These are phyloP conservation scores for Azolla pinnata DNA, from an alignment of 75 land plant genomes.

Conservation along the genomic window DNA sequence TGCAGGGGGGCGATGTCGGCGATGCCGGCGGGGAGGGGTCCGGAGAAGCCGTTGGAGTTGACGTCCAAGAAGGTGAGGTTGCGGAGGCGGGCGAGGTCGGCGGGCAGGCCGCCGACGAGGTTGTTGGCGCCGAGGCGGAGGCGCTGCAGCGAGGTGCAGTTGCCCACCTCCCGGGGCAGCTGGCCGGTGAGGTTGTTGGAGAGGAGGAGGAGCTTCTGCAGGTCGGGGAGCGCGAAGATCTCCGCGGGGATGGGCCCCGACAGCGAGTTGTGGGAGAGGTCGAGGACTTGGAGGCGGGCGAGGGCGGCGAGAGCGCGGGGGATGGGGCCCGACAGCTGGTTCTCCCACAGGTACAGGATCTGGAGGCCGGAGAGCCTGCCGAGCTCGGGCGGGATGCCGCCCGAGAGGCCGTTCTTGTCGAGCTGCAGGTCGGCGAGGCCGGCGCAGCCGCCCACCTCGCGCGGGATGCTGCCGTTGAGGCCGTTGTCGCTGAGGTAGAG, in stretches of 20 bases:
- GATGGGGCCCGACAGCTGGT: slow-evolving; percentile 54
- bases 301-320: slow-evolving; percentile 27
- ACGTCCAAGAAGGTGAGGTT: slow-evolving; percentile 72
- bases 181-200: slow-evolving; percentile 51
- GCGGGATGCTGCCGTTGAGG: slow-evolving; percentile 38
- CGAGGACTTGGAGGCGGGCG: slow-evolving; percentile 30
- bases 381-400: slow-evolving; percentile 46
- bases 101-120: slow-evolving; percentile 63
- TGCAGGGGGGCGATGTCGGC: slow-evolving; percentile 46
- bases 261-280: slow-evolving; percentile 44
- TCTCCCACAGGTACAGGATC: slow-evolving; percentile 46
- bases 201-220: slow-evolving; percentile 60
- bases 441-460: slow-evolving; percentile 32
- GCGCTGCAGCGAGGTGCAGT: slow-evolving; percentile 48
- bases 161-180: slow-evolving; percentile 40
- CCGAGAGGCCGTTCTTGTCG: slow-evolving; percentile 54
- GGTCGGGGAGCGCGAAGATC: slow-evolving; percentile 49
- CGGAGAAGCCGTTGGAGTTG: slow-evolving; percentile 56
- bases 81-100: slow-evolving; percentile 53
- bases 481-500: slow-evolving; percentile 37
- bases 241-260: slow-evolving; percentile 57
- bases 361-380: slow-evolving; percentile 25
- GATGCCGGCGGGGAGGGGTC: slow-evolving; percentile 47
- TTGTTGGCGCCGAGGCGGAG: slow-evolving; percentile 71
- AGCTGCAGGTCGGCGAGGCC: slow-evolving; percentile 62